These are phyloP conservation scores for Trichocladium antarcticum DNA, from an alignment of 495 filamentous ascomycete genomes.

Conservation along the genomic window DNA sequence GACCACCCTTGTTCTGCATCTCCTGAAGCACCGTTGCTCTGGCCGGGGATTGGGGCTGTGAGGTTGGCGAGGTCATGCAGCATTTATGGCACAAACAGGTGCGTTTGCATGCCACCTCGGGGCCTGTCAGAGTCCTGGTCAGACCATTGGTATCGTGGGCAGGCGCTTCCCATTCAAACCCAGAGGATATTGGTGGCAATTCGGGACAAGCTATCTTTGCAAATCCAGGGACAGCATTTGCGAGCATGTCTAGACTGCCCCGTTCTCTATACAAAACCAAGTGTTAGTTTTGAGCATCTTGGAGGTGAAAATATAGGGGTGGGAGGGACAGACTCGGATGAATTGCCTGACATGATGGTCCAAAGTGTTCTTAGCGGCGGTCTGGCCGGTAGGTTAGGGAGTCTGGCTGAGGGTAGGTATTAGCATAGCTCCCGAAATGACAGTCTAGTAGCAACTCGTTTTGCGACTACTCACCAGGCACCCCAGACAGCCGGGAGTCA, in stretches of 20 bases:
- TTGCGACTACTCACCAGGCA: neutral
- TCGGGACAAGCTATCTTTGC: neutral
- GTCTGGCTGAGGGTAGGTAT: neutral
- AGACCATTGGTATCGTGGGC: neutral
- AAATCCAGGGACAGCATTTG: no score
- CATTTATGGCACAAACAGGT: no score
- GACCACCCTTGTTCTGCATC: no score
- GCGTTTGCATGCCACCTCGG: neutral
- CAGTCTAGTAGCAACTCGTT: neutral
- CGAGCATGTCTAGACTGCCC: no score
- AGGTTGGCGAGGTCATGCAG: no score
- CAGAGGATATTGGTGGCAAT: neutral
- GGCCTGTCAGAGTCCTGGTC: no score
- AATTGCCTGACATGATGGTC: constrained; percentile 4
- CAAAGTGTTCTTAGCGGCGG: constrained; percentile 1
- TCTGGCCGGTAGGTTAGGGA: neutral
- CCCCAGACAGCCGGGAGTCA: constrained; percentile 1
- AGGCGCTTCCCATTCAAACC: neutral
- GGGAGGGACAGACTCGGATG: neutral
- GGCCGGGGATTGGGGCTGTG: no score
- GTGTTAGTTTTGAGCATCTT: neutral
- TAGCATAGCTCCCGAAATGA: neutral
- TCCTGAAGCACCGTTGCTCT: no score
- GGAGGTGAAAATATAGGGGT: no score
- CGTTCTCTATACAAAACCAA: no score